phyloP scores from a whole-genome alignment of 2,329 filamentous ascomycete species.

The Trichocomaceae sp. region DNA sequence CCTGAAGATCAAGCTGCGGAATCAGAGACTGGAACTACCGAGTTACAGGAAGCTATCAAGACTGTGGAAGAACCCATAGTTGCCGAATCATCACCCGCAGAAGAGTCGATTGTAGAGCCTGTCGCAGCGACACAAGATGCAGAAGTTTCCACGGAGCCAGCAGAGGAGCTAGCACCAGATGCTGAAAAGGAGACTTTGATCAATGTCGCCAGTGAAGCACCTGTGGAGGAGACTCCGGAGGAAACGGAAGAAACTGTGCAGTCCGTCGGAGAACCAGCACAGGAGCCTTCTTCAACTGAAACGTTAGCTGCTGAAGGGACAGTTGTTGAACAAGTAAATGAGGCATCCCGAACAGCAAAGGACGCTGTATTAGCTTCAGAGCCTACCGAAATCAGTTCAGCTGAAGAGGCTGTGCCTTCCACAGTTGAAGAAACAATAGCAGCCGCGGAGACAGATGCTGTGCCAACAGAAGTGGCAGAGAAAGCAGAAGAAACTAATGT shows the following conservation, averaged over 20 bases:
- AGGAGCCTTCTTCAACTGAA: not conserved
- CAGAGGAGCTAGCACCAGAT: conserved; percentile 10
- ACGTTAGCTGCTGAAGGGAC: not conserved
- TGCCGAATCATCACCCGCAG: not conserved
- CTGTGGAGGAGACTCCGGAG: not conserved
- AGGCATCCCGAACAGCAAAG: not conserved
- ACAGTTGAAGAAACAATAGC: not conserved
- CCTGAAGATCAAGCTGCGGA: not conserved
- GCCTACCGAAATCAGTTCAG: conserved; percentile 5
- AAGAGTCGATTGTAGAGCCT: not conserved
- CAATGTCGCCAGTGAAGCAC: conserved; percentile 5
- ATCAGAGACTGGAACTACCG: not conserved
- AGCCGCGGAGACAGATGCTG: not conserved
- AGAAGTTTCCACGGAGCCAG: not conserved
- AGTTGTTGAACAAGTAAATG: not conserved
- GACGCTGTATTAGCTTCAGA: conserved; percentile 5
- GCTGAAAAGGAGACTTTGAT: conserved; percentile 7
- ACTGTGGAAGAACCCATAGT: not conserved
- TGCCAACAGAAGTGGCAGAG: not conserved
- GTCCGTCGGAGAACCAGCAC: not conserved
- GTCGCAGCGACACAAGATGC: not conserved
- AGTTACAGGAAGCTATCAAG: not conserved
- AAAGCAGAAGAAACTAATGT: not conserved
- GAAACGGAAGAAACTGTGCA: not conserved
- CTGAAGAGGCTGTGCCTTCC: not conserved